phyloP scores from a whole-genome alignment of 257 asterid species.

The Salvia rosmarinus region DNA sequence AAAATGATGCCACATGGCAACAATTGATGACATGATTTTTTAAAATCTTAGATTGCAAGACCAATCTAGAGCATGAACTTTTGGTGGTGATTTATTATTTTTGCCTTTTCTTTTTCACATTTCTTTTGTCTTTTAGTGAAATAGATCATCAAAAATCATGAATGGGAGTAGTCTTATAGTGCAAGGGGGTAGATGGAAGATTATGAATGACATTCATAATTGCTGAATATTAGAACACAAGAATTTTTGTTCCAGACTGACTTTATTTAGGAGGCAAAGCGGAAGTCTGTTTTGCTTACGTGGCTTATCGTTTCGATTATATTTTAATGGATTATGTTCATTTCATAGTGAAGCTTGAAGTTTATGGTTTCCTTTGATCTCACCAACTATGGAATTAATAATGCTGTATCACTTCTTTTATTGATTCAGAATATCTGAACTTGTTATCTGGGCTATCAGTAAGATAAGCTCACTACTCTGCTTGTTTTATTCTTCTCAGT shows the following conservation, averaged over 20 bases:
- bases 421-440: background rate
- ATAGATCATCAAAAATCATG: no score
- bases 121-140: no score
- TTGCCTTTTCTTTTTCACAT: no score
- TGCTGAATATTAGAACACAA: background rate
- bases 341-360: background rate
- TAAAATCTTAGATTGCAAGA: no score
- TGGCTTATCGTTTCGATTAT: background rate
- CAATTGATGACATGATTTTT: no score
- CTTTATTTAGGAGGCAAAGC: background rate
- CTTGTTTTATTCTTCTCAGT: background rate
- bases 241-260: background rate
- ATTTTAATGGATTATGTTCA: slow-evolving; percentile 4
- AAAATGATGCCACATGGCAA: no score
- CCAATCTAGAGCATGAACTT: no score
- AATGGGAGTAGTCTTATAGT: no score
- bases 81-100: no score
- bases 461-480: background rate
- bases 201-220: no score
- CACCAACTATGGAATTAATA: background rate
- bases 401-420: background rate
- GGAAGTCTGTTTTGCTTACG: background rate
- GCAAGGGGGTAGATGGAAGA: no score
- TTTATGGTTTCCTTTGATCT: background rate
- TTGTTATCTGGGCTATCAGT: background rate